Evolutionary conservation across 345 rosid genomes (phyloP).

Genomic region (Gossypium ekmanianum): DNA sequence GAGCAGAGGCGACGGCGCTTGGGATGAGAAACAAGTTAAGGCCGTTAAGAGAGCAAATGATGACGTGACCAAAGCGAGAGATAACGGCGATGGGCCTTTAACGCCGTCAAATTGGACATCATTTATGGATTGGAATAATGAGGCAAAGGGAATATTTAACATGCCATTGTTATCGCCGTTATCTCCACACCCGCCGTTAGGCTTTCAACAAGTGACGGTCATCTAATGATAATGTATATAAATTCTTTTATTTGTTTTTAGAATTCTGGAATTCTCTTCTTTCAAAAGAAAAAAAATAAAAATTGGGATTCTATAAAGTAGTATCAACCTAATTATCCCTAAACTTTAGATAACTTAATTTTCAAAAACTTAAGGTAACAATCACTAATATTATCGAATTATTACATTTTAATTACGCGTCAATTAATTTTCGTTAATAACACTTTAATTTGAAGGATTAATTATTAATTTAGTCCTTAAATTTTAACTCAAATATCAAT

Average conservation of each 20-base stretch:
- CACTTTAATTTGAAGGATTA: no score
- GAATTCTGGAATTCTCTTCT: neutral
- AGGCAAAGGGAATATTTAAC: constrained; percentile 40
- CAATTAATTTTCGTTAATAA: no score
- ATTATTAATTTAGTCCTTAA: no score
- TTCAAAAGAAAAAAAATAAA: no score
- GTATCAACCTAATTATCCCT: no score
- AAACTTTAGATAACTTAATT: no score
- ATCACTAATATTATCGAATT: no score
- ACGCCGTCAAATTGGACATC: constrained; percentile 44
- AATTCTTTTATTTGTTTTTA: neutral
- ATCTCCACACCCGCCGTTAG: constrained; percentile 40
- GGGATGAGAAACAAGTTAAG: constrained; percentile 15
- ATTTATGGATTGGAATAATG: constrained; percentile 34
- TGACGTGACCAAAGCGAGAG: constrained; percentile 13
- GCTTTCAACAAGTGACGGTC: constrained; percentile 28
- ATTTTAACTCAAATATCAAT: no score
- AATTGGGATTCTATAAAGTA: no score
- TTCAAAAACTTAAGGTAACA: no score
- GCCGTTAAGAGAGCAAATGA: constrained; percentile 32
- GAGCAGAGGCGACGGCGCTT: constrained; percentile 29
- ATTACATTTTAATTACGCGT: no score
- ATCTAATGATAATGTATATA: constrained; percentile 1
- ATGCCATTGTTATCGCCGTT: constrained; percentile 53
- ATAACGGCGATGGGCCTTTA: constrained; percentile 22